Base-by-base conservation (phyloP, 768 basidiomycete genomes). In the Phanerochaete carnosa region DNA sequence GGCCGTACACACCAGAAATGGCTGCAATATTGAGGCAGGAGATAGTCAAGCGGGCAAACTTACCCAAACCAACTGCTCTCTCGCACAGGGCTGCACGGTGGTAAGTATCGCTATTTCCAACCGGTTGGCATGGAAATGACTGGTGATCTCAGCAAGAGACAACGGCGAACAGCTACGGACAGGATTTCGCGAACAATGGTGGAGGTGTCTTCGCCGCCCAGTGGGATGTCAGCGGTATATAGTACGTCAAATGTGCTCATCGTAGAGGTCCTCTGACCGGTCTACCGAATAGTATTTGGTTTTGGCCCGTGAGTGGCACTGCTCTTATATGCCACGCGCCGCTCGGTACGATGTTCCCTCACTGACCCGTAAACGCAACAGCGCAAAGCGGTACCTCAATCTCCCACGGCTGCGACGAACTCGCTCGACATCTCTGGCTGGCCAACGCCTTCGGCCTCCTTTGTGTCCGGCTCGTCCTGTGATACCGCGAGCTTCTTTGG, bases 161-260 rank as follows among this genome's bases (percentile, higher is more conserved):
- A 33, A 71, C 72, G 57, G 61, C 70, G 9, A 74, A 75, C 60
- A 77, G 76, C 47, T 80, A 70, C 52, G 78, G 79, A 6, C 63
- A 65, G 9, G 72, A 66, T 9, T 82, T 83, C 60, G 75, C 76
- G 2, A 49, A 68, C 2, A 79, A 76, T 0, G 82, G 84, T 19
- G 86, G 86, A 12, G 86, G 86, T 5, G 83, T 86, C 1, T 93
- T 77, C 71, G 88, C 87, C 0, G 77, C 86, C 2, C 88, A 88
- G 66, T 84, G 88, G 59, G 88, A 88, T 51, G 73, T 75, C 5
- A 70, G 79, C 2, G 87, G 82, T 22, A 76, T 83, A 49, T 79
- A 65, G 77, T 80, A 60, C 67, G 79, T 46, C n/a, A n/a, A n/a
- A n/a, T n/a, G n/a, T n/a, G n/a, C n/a, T n/a, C n/a, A n/a, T n/a